Percentiles rank a stretch among this genome's conserved stretches.
phyloP scores from a whole-genome alignment of 2,329 filamentous ascomycete genomes.

The Diaporthe ilicicola region DNA sequence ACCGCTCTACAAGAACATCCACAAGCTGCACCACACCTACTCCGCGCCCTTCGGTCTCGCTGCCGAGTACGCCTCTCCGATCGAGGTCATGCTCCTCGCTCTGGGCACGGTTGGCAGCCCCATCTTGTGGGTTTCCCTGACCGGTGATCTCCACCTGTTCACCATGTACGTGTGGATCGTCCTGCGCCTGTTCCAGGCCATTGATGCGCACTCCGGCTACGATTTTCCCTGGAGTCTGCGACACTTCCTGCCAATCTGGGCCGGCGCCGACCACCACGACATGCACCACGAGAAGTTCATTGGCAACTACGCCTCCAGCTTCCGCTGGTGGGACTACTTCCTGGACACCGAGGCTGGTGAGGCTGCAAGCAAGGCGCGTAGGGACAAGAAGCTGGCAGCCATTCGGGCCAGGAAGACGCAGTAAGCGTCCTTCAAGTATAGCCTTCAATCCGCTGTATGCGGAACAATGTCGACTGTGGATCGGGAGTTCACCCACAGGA shows the following conservation, averaged over 20 bases:
- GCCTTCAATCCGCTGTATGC: neutral
- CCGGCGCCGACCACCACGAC: conserved; percentile 95
- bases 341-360: conserved; percentile 93
- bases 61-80: conserved; percentile 96
- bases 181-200: conserved; percentile 92
- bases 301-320: conserved; percentile 96
- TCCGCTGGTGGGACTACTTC: conserved; percentile 98
- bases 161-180: conserved; percentile 99
- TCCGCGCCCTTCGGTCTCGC: conserved; percentile 96
- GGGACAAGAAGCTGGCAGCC: conserved; percentile 77
- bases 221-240: conserved; percentile 98
- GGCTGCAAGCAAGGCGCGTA: conserved; percentile 84
- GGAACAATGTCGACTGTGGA: neutral
- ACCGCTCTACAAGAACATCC: conserved; percentile 93
- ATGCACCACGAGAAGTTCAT: conserved; percentile 98
- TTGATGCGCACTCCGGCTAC: conserved; percentile 97
- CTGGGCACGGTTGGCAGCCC: conserved; percentile 85
- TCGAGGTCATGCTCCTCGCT: conserved; percentile 95
- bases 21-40: conserved; percentile 99
- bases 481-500: neutral
- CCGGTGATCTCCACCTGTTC: conserved; percentile 88
- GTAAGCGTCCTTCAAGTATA: conserved; percentile 48
- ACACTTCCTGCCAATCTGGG: conserved; percentile 97
- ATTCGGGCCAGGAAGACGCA: conserved; percentile 74
- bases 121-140: conserved; percentile 83